Percentiles rank a stretch among this genome's conserved stretches.
phyloP scores from a whole-genome alignment of 2,329 filamentous ascomycete species.

The Gaeumannomyces sp. region DNA sequence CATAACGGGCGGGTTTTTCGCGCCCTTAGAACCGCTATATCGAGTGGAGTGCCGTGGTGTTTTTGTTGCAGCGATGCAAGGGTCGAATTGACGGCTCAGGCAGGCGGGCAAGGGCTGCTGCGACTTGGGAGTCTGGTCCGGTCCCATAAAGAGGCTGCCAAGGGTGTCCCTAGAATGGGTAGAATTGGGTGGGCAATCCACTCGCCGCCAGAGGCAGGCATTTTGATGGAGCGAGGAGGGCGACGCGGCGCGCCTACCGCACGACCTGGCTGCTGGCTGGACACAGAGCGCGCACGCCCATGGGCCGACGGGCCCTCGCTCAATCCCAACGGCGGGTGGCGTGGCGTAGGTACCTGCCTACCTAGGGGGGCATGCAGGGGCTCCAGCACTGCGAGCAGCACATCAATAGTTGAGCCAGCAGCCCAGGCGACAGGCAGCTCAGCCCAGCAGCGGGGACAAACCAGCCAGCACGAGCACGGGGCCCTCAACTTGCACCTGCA shows the following conservation, averaged over 20 bases:
- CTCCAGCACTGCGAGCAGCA: background rate
- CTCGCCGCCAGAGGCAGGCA: background rate
- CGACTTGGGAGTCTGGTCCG: background rate
- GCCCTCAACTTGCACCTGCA: background rate
- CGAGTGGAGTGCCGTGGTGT: background rate
- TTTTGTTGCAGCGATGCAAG: background rate
- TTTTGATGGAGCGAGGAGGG: background rate
- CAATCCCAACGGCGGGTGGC: background rate
- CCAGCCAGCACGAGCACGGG: too few species aligned
- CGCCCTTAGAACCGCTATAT: background rate
- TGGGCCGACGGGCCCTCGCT: background rate
- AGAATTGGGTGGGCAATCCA: background rate
- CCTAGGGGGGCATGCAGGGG: background rate
- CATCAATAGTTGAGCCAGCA: too few species aligned
- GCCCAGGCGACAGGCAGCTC: too few species aligned
- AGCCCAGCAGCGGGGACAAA: too few species aligned
- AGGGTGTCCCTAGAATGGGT: background rate
- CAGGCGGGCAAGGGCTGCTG: background rate
- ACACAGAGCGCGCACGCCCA: too few species aligned
- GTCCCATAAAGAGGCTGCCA: background rate
- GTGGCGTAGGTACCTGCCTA: background rate
- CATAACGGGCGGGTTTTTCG: conserved; percentile 2
- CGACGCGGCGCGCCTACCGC: background rate
- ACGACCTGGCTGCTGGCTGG: background rate
- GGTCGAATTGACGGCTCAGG: background rate